These are phyloP conservation scores for Pelargonium cotyledonis DNA, from an alignment of 441 rosid genomes.

Conservation along the genomic window DNA sequence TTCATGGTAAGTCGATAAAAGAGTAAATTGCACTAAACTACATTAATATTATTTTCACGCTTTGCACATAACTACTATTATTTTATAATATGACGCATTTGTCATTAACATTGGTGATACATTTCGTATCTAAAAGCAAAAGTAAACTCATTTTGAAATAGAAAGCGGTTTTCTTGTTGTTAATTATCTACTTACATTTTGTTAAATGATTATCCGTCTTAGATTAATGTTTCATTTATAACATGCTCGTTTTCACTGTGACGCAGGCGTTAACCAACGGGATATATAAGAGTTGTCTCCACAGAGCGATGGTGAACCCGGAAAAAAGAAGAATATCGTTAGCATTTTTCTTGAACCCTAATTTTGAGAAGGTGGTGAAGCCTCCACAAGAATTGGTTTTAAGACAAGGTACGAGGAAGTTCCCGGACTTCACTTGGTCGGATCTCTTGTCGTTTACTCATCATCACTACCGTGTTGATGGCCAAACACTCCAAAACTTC, in stretches of 20 bases:
- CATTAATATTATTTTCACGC: no score
- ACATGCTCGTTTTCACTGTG: not conserved
- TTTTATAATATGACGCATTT: no score
- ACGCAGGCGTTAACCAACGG: constrained; percentile 47
- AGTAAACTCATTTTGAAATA: no score
- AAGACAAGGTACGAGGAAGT: constrained; percentile 23
- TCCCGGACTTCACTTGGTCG: constrained; percentile 56
- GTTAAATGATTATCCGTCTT: no score
- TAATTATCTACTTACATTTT: no score
- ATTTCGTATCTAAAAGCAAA: no score
- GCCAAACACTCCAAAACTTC: constrained; percentile 42
- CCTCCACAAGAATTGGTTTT: constrained; percentile 30
- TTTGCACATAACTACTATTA: no score
- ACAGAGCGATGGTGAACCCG: constrained; percentile 43
- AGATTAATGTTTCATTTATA: no score
- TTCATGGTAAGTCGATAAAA: constrained; percentile 49
- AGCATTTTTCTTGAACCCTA: constrained; percentile 46
- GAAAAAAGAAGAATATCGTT: constrained; percentile 35
- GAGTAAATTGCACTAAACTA: no score
- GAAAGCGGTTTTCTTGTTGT: no score
- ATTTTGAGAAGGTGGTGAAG: constrained; percentile 35
- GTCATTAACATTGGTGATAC: no score
- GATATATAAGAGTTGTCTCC: constrained; percentile 47
- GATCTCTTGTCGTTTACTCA: constrained; percentile 41
- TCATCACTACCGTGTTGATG: constrained; percentile 39